These are phyloP conservation scores for Rhizopus sp. DNA, from an alignment of 371 early-diverging fungal genomes.

Conservation along the genomic window DNA sequence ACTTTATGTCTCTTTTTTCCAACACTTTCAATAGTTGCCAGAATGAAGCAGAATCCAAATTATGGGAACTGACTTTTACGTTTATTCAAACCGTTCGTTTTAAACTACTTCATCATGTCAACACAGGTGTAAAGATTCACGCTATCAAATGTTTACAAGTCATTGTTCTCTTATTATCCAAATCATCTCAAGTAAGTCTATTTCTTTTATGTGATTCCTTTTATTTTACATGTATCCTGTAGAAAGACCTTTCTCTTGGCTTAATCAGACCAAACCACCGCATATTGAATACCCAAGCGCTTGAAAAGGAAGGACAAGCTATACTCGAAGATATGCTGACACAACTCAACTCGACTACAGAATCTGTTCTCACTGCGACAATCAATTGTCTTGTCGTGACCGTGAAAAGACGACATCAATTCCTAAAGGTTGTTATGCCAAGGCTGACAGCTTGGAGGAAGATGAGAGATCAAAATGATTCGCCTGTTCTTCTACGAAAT, in stretches of 20 bases:
- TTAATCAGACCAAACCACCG: constrained; percentile 45
- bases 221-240: not conserved
- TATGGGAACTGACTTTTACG: constrained; percentile 39
- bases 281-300: constrained; percentile 29
- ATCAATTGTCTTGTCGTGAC: constrained; percentile 44
- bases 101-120: constrained; percentile 28
- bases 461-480: constrained; percentile 26
- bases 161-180: constrained; percentile 40
- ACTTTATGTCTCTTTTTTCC: not conserved
- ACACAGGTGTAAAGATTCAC: constrained; percentile 42
- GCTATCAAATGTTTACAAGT: constrained; percentile 52
- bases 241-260: constrained; percentile 40
- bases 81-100: constrained; percentile 30
- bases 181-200: constrained; percentile 16
- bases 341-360: constrained; percentile 16
- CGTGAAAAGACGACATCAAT: constrained; percentile 39
- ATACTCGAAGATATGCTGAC: constrained; percentile 27
- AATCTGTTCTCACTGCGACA: constrained; percentile 44
- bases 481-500: constrained; percentile 40
- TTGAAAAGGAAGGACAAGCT: constrained; percentile 39
- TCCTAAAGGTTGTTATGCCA: constrained; percentile 24
- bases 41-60: constrained; percentile 44
- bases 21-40: constrained; percentile 33
- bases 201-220: not conserved
- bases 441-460: constrained; percentile 31